Percentiles rank a stretch among this genome's conserved stretches.
Evolutionary conservation across 805 yeast species (phyloP).

Genomic region (Myxozyma nipponensis): DNA sequence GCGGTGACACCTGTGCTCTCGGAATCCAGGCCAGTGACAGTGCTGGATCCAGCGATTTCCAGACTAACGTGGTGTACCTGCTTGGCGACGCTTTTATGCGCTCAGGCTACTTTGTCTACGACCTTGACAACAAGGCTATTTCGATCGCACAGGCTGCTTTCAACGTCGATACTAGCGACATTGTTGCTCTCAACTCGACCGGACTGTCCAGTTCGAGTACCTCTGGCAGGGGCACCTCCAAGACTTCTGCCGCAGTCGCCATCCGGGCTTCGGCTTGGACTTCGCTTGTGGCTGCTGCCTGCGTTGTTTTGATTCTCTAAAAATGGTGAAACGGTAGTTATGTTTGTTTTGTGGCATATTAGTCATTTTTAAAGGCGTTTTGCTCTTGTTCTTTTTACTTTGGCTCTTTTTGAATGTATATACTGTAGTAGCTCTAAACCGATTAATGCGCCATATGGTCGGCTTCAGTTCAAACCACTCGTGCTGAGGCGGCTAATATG

Average conservation of each 20-base stretch:
- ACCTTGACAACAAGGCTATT: conserved; percentile 53
- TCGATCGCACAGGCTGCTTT: conserved; percentile 51
- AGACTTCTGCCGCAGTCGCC: not conserved
- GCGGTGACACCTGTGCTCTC: conserved; percentile 30
- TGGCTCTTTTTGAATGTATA: not conserved
- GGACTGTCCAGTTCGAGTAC: conserved; percentile 11
- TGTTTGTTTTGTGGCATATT: not conserved
- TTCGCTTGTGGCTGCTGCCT: not conserved
- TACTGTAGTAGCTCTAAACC: no score
- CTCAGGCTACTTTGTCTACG: conserved; percentile 61
- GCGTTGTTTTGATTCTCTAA: not conserved
- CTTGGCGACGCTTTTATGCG: conserved; percentile 60
- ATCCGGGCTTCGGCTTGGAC: not conserved
- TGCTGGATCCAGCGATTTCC: not conserved
- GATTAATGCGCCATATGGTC: no score
- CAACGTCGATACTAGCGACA: conserved; percentile 12
- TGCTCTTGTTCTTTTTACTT: not conserved
- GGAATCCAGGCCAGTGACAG: conserved; percentile 23
- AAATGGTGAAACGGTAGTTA: not conserved
- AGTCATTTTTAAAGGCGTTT: not conserved
- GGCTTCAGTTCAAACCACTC: no score
- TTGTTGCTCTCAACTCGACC: conserved; percentile 17
- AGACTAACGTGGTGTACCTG: conserved; percentile 27
- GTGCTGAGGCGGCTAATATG: no score
- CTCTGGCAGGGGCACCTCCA: conserved; percentile 5